phyloP scores from a whole-genome alignment of 1,139 yeast species.

The Sugiyamaella paludigena region DNA sequence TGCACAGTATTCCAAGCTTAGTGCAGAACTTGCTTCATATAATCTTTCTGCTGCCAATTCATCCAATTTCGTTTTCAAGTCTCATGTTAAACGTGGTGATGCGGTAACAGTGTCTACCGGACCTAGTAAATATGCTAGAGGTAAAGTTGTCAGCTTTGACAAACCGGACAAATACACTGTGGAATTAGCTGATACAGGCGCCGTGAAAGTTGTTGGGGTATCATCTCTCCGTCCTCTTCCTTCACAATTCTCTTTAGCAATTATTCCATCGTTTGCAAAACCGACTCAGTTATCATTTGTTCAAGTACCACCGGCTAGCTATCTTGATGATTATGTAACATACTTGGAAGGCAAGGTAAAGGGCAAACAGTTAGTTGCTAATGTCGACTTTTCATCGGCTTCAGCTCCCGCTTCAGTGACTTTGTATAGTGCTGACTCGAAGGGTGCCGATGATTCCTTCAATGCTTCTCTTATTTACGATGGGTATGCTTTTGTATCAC shows the following conservation, averaged over 20 bases:
- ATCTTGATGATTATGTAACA: conserved; percentile 57
- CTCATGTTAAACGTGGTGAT: conserved; percentile 55
- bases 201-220: conserved; percentile 49
- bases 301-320: conserved; percentile 61
- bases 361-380: conserved; percentile 59
- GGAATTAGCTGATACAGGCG: conserved; percentile 66
- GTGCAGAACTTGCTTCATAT: conserved; percentile 40
- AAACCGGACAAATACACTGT: conserved; percentile 51
- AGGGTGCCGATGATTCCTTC: conserved; percentile 58
- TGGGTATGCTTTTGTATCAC: conserved; percentile 65
- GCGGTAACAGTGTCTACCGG: conserved; percentile 56
- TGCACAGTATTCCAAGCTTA: conserved; percentile 27
- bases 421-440: conserved; percentile 59
- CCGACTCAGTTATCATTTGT: conserved; percentile 56
- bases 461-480: conserved; percentile 60
- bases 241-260: conserved; percentile 44
- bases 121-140: conserved; percentile 60
- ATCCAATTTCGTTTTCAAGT: conserved; percentile 28
- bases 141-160: conserved; percentile 53
- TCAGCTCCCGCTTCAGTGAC: conserved; percentile 47
- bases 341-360: conserved; percentile 54
- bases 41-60: conserved; percentile 44
- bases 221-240: conserved; percentile 56
- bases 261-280: conserved; percentile 57
- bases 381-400: conserved; percentile 43